phyloP scores from a whole-genome alignment of 2,329 filamentous ascomycete genomes.

The Myrmaecium sp. region DNA sequence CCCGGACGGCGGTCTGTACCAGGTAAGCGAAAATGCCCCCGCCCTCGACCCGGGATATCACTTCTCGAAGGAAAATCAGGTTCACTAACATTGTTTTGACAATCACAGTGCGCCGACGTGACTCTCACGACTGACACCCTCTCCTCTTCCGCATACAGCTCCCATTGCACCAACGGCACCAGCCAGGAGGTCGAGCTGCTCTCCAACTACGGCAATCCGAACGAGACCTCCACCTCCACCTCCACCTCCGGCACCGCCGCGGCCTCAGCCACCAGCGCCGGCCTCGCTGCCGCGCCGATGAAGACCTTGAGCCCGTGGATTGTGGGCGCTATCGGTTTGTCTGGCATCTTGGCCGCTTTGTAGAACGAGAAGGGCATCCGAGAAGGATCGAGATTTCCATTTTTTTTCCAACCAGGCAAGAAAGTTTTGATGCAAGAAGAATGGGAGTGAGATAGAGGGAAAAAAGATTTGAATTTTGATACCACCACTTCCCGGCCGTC shows the following conservation, averaged over 20 bases:
- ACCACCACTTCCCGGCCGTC: too few species aligned
- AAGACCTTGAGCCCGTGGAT: slow-evolving; percentile 17
- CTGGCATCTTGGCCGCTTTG: too few species aligned
- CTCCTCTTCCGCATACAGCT: slow-evolving; percentile 24
- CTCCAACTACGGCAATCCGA: slow-evolving; percentile 30
- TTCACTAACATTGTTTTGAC: slow-evolving; percentile 1
- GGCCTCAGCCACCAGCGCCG: slow-evolving; percentile 4
- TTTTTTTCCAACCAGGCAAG: too few species aligned
- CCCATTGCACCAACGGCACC: slow-evolving; percentile 41
- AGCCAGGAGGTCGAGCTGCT: slow-evolving; percentile 26
- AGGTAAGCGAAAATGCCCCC: slow-evolving; percentile 19
- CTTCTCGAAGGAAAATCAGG: not conserved
- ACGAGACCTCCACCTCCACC: slow-evolving; percentile 24
- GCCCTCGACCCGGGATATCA: not conserved
- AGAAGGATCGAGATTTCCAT: too few species aligned
- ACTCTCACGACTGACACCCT: slow-evolving; percentile 41
- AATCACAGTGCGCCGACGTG: slow-evolving; percentile 51
- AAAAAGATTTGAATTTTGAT: too few species aligned
- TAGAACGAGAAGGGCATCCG: too few species aligned
- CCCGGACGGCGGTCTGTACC: slow-evolving; percentile 46
- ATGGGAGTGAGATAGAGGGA: too few species aligned
- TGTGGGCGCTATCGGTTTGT: slow-evolving; percentile 18
- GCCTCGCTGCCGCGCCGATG: slow-evolving; percentile 9
- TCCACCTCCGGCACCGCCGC: slow-evolving; percentile 6
- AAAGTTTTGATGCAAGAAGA: too few species aligned